Evolutionary conservation across 805 yeast genomes (phyloP), one percentile per base, ranked within the genome.

Genomic region (Kurtzmaniella fragi): DNA sequence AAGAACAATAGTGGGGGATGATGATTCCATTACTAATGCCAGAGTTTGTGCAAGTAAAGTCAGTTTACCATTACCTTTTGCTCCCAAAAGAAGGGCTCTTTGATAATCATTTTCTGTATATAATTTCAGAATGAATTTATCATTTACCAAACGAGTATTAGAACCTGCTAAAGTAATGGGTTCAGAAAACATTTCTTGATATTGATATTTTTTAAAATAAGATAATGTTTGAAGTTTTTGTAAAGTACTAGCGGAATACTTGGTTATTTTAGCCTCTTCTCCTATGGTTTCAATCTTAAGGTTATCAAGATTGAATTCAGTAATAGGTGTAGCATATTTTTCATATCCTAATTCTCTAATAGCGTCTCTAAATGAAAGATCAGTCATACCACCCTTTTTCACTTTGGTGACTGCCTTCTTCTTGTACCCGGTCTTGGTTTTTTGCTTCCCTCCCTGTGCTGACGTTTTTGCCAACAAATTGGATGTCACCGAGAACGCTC

Each of bases 11-110:
- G 25, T 20, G 5, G 25, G 8, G 8, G 25, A 5, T 20, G 25
- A 20, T 5, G 25, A 20, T 8, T 62, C 54, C 23, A 53, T 43
- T 3, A 79, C 73, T 34, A 84, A 59, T 0, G 83, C 77, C 32
- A 82, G 82, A 2, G 81, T 68, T 58, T 89, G 96, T 0, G 90
- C 59, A 34, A 89, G 50, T 29, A 82, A 52, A 0, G 87, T 77
- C 3, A 91, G 76, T 64, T 89, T 90, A 6, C 97, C 97, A 9
- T 76, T 71, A 35, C 96, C 96, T 32, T 75, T 62, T 40, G 74
- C 80, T 32, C 95, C 95, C 15, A 75, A 56, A n/a, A 87, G 44
- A 25, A 80, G 64, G 25, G 73, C 49, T 49, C 82, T 70, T 52
- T 78, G 82, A 8, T 20, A 20, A 10, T 60, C 46, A 11, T 48